Base-by-base conservation (phyloP, 2,329 filamentous ascomycete genomes). In the Hyphodiscus sp. region DNA sequence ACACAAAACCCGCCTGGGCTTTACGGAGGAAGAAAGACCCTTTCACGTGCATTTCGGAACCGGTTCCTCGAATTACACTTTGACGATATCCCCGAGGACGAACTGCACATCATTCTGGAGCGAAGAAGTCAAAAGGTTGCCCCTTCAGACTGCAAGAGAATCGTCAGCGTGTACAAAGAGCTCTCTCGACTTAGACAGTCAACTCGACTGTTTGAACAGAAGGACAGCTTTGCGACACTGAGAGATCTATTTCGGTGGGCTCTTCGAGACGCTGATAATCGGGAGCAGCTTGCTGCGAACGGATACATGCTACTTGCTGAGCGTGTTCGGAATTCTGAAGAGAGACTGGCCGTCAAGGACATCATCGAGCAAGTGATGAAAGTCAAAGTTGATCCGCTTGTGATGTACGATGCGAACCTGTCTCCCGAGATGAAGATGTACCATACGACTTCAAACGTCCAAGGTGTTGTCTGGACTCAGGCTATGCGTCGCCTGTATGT, bases 161-260 rank as follows among this genome's bases (percentile, higher is more conserved):
- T 99, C 54, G 94, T 99, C 2, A 82, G 85, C 9, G 92, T 97
- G 0, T 99, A 99, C 70, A 89, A 90, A 65, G 91, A 96, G 67
- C 80, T 99, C 7, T 95, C 94, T 0, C 78, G 90, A 5, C 76
- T 97, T 42, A 85, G 95, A 20, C 95, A 99, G 71, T 90, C 91
- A 20, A 92, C 85, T 65, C 79, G 95, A 45, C 74, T 99, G 5
- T 99, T 99, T 67, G 95, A 99, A 72, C 90, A 96, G 65, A 96
- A 96, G 70, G 94, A 92, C 67, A 92, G 92, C 68, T 99, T 99
- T 69, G 94, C 95, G 1, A 99, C 94, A 1, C 76, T 99, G 45
- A 81, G 94, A 78, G 94, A 99, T 69, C 75, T 99, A 41, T 99
- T 99, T 67, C 80, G 94, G 61, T 99, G 94, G 94, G 92, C 94